Base-by-base conservation (phyloP, 208 protist species). In the Leishmania tarentolae region DNA sequence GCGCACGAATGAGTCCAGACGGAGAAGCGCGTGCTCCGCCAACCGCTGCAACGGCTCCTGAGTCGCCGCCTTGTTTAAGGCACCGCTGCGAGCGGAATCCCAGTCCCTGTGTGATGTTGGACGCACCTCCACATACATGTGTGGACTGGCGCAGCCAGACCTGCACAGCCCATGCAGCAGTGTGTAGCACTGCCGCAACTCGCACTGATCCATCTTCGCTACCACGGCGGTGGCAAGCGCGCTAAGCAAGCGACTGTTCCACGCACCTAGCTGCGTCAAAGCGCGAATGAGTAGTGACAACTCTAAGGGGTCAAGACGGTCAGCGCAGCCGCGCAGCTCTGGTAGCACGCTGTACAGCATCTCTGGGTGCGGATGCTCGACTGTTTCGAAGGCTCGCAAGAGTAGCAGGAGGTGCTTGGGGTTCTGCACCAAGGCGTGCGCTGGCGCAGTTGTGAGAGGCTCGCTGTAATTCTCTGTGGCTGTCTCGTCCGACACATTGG, bases 381-480 rank as follows among this genome's bases (percentile, higher is more conserved):
- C 86, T 28, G 77, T 82, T 69, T 94, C 94, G 79, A 93, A 95
- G 50, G 85, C 87, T 81, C 93, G 94, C 4, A 97, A 76, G n/a
- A 97, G 88, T 86, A 97, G 94, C n/a, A 97, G 81, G 40, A 94
- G 73, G 31, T 93, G 74, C 73, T 95, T 91, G 0, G 92, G 90
- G 42, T 83, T 75, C 80, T 92, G 76, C 42, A 74, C 50, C 9
- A 61, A 21, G 21, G 28, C n/a, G 28, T 57, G 57, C 17, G 21
- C 59, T 9, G 76, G 56, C 46, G 56, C 75, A n/a, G 21, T 42
- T 52, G 31, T 40, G 17, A 76, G 50, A 5, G 6, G 50, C 52
- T 24, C 50, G n/a, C n/a, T 40, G n/a, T 44, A n/a, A 7, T 40
- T 42, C 17, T 40, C 47, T 44, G 47, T 13, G 15, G 35, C 74